phyloP scores from a whole-genome alignment of 768 basidiomycete species.

The Butyriboletus loyo region DNA sequence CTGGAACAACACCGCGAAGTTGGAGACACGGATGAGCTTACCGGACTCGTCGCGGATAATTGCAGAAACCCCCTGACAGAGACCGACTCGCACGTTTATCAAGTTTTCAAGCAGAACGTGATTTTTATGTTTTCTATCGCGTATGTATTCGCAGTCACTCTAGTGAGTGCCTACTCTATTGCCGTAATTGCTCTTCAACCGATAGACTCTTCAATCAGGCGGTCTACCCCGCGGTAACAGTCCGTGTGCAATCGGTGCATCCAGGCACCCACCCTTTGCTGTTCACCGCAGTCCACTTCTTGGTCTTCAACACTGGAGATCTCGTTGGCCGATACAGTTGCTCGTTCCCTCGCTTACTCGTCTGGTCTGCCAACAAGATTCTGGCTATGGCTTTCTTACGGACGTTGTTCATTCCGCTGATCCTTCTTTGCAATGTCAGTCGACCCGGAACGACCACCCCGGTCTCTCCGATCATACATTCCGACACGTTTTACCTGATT shows the following conservation, averaged over 20 bases:
- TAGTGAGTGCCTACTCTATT: slow-evolving; percentile 47
- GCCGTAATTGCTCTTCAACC: not conserved
- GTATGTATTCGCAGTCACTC: slow-evolving; percentile 74
- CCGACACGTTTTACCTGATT: slow-evolving; percentile 72
- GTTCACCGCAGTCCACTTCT: slow-evolving; percentile 76
- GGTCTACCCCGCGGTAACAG: slow-evolving; percentile 84
- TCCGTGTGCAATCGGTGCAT: slow-evolving; percentile 67
- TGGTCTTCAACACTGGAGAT: slow-evolving; percentile 73
- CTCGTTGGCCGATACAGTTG: slow-evolving; percentile 67
- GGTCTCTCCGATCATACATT: slow-evolving; percentile 53
- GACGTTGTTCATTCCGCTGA: slow-evolving; percentile 79
- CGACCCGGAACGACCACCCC: slow-evolving; percentile 34
- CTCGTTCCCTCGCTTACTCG: slow-evolving; percentile 56
- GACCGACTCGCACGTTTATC: slow-evolving; percentile 44
- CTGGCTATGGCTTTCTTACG: slow-evolving; percentile 63
- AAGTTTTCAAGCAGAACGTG: slow-evolving; percentile 61
- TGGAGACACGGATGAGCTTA: slow-evolving; percentile 26
- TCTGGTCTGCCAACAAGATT: slow-evolving; percentile 69
- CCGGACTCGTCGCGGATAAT: slow-evolving; percentile 35
- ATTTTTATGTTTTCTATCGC: slow-evolving; percentile 69
- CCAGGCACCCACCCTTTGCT: slow-evolving; percentile 71
- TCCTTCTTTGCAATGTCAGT: slow-evolving; percentile 86
- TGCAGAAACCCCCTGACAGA: slow-evolving; percentile 24
- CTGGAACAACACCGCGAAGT: slow-evolving; percentile 39
- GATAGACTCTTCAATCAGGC: slow-evolving; percentile 45